Conservation (phyloP, 148 eudicot species). For the Fagopyrum homotropicum region DNA sequence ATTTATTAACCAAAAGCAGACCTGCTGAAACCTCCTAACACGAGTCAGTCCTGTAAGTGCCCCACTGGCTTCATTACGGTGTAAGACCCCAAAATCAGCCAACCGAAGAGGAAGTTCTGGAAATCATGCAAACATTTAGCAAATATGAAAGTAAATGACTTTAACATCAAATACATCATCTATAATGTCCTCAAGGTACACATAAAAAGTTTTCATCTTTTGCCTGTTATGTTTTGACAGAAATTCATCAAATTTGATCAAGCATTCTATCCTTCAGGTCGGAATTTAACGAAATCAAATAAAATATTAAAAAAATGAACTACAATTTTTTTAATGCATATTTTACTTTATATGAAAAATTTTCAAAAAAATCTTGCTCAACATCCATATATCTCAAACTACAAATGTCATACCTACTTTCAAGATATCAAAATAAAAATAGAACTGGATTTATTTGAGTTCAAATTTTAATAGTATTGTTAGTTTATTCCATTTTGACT, state of each 20-base stretch:
- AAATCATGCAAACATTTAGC: constrained; percentile 18
- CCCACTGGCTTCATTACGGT: constrained; percentile 98
- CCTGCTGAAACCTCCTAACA: constrained; percentile 99
- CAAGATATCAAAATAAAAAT: neutral
- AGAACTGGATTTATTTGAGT: neutral
- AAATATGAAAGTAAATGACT: neutral
- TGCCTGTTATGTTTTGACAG: neutral
- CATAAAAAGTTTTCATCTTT: neutral
- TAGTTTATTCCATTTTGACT: neutral
- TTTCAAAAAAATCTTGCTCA: neutral
- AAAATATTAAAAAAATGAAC: neutral
- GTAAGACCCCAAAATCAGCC: constrained; percentile 97
- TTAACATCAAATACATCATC: neutral
- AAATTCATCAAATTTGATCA: neutral
- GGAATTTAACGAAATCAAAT: neutral
- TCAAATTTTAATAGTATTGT: neutral
- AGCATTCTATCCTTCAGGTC: neutral
- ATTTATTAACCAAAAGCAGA: constrained; percentile 19
- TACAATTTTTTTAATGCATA: neutral
- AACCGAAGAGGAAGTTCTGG: constrained; percentile 95
- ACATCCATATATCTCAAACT: neutral
- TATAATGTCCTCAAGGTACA: neutral
- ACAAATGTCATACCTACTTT: neutral
- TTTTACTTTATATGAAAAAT: neutral
- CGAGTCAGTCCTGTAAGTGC: constrained; percentile 99